These are phyloP conservation scores for Themeda triandra DNA, from an alignment of 176 grass and related monocot genomes.

Conservation along the genomic window DNA sequence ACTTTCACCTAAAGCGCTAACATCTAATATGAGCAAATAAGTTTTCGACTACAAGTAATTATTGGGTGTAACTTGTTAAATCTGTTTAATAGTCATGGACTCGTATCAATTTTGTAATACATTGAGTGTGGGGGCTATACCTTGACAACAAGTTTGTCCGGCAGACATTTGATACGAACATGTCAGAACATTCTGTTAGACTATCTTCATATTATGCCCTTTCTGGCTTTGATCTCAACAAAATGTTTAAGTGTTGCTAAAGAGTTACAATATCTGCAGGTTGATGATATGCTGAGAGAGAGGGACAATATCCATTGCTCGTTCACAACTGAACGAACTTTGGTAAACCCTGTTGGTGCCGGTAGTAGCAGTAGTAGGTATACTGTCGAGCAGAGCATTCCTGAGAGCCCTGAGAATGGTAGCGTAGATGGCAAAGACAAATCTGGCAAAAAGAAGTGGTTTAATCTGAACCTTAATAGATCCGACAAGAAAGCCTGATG, in stretches of 20 bases:
- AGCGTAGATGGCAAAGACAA: conserved; percentile 71
- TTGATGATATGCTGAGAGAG: conserved; percentile 87
- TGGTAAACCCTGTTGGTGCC: conserved; percentile 43
- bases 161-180: not conserved
- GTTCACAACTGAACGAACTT: conserved; percentile 66
- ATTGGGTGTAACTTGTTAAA: not conserved
- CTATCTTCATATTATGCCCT: not conserved
- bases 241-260: conserved; percentile 28
- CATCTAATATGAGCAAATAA: not conserved
- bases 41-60: too few species aligned
- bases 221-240: not conserved
- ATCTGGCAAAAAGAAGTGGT: conserved; percentile 95
- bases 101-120: not conserved
- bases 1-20: not conserved
- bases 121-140: not conserved
- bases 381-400: conserved; percentile 40
- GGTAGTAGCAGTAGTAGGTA: conserved; percentile 55
- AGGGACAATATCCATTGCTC: conserved; percentile 85
- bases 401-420: conserved; percentile 53
- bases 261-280: conserved; percentile 49
- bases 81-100: not conserved
- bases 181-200: conserved; percentile 10
- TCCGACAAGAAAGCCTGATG: conserved; percentile 62
- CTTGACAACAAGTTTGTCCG: not conserved
- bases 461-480: conserved; percentile 84